These are phyloP conservation scores for Schizosaccharomyces osmophilus DNA, from an alignment of 805 yeast species.

Conservation along the genomic window DNA sequence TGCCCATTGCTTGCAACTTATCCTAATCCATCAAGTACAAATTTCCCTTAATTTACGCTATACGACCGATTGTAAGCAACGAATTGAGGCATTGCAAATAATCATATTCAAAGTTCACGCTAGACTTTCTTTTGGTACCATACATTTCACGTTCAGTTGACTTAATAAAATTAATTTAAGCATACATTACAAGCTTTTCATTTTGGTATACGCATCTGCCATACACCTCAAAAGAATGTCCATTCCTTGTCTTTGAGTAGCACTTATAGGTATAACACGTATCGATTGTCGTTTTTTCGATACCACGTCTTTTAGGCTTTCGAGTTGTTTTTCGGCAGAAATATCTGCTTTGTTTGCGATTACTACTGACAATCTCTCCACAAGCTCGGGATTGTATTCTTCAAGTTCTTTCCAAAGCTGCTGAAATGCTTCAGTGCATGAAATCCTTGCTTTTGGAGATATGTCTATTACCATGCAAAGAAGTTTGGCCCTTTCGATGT, in stretches of 20 bases:
- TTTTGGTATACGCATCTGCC: neutral
- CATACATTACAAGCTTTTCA: too few relatives aligned
- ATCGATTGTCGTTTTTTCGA: neutral
- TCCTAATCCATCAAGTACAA: too few relatives aligned
- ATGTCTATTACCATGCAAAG: constrained; percentile 65
- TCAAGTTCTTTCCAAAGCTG: constrained; percentile 47
- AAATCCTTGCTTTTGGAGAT: constrained; percentile 19
- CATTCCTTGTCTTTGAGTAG: neutral
- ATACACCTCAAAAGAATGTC: neutral
- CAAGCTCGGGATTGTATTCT: constrained; percentile 21
- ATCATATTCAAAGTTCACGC: too few relatives aligned
- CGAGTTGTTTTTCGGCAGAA: constrained; percentile 12
- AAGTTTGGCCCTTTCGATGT: constrained; percentile 78
- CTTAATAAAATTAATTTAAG: too few relatives aligned
- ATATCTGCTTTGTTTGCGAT: constrained; percentile 86
- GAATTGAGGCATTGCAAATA: too few relatives aligned
- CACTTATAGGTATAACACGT: neutral
- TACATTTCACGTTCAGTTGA: too few relatives aligned
- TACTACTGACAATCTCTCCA: constrained; percentile 39
- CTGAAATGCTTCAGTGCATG: constrained; percentile 36
- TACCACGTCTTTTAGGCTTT: neutral
- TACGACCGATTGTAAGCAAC: too few relatives aligned
- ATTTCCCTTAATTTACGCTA: too few relatives aligned
- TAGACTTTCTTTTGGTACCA: too few relatives aligned
- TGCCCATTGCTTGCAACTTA: too few relatives aligned